Percentiles rank a stretch among this genome's conserved stretches.
Evolutionary conservation across 2,329 filamentous ascomycete species (phyloP).

Genomic region (Ophiocordyceps camponoti-leonardi): DNA sequence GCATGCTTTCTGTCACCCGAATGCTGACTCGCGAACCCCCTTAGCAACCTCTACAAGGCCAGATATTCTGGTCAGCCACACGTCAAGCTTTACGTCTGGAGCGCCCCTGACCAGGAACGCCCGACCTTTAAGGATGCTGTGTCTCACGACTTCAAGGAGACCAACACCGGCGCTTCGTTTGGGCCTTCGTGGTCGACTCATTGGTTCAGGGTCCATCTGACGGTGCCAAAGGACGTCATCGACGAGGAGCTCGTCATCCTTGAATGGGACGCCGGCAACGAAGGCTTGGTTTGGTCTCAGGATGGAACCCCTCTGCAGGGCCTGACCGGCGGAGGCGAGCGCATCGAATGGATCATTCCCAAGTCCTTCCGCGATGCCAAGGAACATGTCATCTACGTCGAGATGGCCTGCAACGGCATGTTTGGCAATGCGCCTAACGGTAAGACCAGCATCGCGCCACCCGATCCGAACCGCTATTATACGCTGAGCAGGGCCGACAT

Average conservation of each 20-base stretch:
- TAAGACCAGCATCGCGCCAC: constrained; percentile 67
- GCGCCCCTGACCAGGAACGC: constrained; percentile 59
- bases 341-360: constrained; percentile 82
- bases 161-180: constrained; percentile 61
- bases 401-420: constrained; percentile 98
- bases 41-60: constrained; percentile 22
- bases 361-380: constrained; percentile 67
- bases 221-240: constrained; percentile 53
- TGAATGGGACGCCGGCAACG: constrained; percentile 89
- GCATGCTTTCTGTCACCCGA: background rate
- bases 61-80: constrained; percentile 48
- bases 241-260: constrained; percentile 78
- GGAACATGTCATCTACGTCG: constrained; percentile 80
- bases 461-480: constrained; percentile 70
- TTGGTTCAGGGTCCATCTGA: constrained; percentile 81
- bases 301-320: constrained; percentile 85
- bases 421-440: constrained; percentile 82
- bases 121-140: constrained; percentile 75
- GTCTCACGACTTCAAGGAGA: constrained; percentile 56
- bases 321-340: constrained; percentile 74
- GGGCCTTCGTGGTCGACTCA: constrained; percentile 96
- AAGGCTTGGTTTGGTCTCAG: constrained; percentile 86
- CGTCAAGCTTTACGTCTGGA: constrained; percentile 75
- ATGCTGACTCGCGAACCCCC: constrained; percentile 4
- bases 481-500: constrained; percentile 64